Base-by-base conservation (phyloP, 1,139 yeast species). In the Pichia sp. region DNA sequence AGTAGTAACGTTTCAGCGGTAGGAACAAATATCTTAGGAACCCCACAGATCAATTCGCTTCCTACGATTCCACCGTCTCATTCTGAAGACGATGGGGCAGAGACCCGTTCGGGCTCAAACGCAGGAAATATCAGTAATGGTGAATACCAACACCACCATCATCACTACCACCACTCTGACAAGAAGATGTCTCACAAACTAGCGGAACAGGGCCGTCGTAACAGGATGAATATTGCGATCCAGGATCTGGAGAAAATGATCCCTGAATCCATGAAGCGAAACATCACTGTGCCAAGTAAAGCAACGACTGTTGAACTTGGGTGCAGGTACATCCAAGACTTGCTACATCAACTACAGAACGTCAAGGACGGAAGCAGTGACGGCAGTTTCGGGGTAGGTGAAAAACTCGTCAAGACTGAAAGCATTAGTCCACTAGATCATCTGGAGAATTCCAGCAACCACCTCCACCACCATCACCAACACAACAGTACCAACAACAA, bases 271-370 rank as follows among this genome's bases (percentile, higher is more conserved):
- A 73, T 84, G 64, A 86, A 81, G 60, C 80, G 78, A 49, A 79
- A 80, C 42, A 82, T 84, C 1, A 58, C 75, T 32, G 85, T 81
- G 52, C 95, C 90, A 30, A 87, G 88, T 29, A 93, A 93, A 67
- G 98, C 98, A 1, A 90, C 95, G 2, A 93, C 97, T 0, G 97
- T 93, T 5, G 98, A 93, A 67, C 75, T 90, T 67, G 97, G 97
- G 0, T 83, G 89, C 44, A 73, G 75, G 48, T 88, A 85, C 65
- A 89, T 90, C 52, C 71, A 77, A 53, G 76, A 76, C 45, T 72
- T 90, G 54, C 68, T 75, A 48, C 61, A 60, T 1, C 85, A 84
- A 62, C 55, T 62, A 19, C 52, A 45, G 6, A 49, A 36, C 7
- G 47, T 4, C 8, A 13, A 38, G 15, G 15, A n/a, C 4, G 15